A percentile compares a stretch with the other conserved stretches of the same genome.
Evolutionary conservation across 257 asterid species (phyloP).

Genomic region (Dorcoceras hygrometricum): DNA sequence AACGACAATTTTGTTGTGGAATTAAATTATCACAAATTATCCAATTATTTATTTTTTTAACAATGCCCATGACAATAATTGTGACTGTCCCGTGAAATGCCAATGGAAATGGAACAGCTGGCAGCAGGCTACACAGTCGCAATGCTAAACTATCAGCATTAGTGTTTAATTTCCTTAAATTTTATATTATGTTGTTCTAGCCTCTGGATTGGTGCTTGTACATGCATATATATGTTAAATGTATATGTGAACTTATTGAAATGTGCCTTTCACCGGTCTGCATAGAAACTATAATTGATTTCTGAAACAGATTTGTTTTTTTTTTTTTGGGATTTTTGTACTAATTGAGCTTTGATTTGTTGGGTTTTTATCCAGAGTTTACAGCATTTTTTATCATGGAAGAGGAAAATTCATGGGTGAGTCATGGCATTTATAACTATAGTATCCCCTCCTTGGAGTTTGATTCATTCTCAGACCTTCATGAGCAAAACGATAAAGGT

Average conservation of each 20-base stretch:
- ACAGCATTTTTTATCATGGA: constrained; percentile 46
- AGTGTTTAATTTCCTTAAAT: neutral
- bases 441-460: constrained; percentile 26
- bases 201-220: constrained; percentile 1
- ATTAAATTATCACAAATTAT: too few species aligned
- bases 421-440: constrained; percentile 51
- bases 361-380: constrained; percentile 21
- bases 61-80: too few species aligned
- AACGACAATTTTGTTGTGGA: too few species aligned
- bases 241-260: neutral
- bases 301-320: too few species aligned
- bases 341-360: constrained; percentile 2
- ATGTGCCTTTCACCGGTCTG: neutral
- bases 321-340: neutral
- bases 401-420: constrained; percentile 77
- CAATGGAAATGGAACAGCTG: too few species aligned
- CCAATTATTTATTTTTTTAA: too few species aligned
- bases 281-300: neutral
- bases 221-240: neutral
- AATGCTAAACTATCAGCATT: neutral
- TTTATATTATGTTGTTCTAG: neutral
- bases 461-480: constrained; percentile 45
- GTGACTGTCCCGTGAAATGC: too few species aligned
- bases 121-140: too few species aligned
- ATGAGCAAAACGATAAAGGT: constrained; percentile 49